Conservation (phyloP, 2,329 filamentous ascomycete species). For the Domatiomyces catenatus region DNA sequence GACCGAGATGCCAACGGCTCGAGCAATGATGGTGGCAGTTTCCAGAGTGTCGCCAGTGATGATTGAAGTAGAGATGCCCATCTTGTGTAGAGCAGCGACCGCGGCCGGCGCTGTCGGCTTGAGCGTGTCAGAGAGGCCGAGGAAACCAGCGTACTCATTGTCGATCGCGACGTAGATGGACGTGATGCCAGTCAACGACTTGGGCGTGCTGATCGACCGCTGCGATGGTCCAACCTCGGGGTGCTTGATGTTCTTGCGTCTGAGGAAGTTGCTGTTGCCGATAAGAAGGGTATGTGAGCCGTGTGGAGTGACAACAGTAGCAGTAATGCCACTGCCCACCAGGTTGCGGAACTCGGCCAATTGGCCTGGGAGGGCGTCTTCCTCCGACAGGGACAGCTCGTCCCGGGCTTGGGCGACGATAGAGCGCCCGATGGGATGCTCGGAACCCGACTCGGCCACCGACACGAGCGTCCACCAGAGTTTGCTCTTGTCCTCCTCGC, state of each 20-base stretch:
- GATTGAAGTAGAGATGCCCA: constrained; percentile 77
- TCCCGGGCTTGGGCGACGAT: constrained; percentile 61
- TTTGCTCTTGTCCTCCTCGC: constrained; percentile 49
- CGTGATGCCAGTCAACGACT: constrained; percentile 53
- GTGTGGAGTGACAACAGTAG: constrained; percentile 46
- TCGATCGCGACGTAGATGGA: constrained; percentile 86
- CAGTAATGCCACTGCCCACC: constrained; percentile 74
- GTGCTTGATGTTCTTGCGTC: constrained; percentile 48
- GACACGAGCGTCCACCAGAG: constrained; percentile 95
- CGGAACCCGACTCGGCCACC: constrained; percentile 86
- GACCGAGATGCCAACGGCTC: constrained; percentile 61
- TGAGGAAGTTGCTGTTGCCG: constrained; percentile 66
- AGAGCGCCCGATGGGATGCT: constrained; percentile 89
- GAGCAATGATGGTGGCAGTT: constrained; percentile 71
- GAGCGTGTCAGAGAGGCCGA: constrained; percentile 77
- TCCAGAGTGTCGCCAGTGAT: constrained; percentile 84
- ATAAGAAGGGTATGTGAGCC: constrained; percentile 55
- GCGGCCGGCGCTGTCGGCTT: constrained; percentile 73
- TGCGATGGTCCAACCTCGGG: constrained; percentile 22
- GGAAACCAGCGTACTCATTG: constrained; percentile 60
- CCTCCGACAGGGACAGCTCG: constrained; percentile 55
- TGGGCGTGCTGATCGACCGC: constrained; percentile 13
- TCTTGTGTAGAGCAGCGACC: constrained; percentile 64
- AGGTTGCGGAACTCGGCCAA: constrained; percentile 70
- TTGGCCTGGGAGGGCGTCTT: constrained; percentile 64